These are phyloP conservation scores for Prunus davidiana DNA, from an alignment of 306 rosid genomes.

Conservation along the genomic window DNA sequence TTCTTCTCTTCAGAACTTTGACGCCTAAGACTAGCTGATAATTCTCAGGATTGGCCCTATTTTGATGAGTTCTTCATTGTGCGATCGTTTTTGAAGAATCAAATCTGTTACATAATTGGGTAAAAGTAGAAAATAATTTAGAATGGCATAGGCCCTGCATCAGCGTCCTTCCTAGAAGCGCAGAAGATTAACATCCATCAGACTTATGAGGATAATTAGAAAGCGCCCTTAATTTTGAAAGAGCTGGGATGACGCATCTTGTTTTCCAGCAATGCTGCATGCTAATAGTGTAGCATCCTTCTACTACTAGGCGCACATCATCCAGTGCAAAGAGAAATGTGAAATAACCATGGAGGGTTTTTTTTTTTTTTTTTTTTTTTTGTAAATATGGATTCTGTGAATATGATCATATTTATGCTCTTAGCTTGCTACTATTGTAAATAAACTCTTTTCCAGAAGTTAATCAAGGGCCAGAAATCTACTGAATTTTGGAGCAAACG, in stretches of 20 bases:
- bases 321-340: constrained; percentile 5
- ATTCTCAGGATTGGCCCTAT: constrained; percentile 18
- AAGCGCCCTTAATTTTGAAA: neutral
- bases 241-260: neutral
- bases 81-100: constrained; percentile 5
- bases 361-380: neutral
- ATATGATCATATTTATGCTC: neutral
- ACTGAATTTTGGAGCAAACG: neutral
- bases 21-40: constrained; percentile 27
- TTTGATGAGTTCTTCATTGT: neutral
- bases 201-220: neutral
- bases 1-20: constrained; percentile 57
- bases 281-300: constrained; percentile 3
- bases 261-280: constrained; percentile 1
- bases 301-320: neutral
- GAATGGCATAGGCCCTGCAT: constrained; percentile 4
- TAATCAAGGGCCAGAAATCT: neutral
- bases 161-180: neutral
- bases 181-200: constrained; percentile 4
- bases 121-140: neutral
- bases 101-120: constrained; percentile 2
- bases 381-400: constrained; percentile 6
- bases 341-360: neutral
- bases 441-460: neutral
- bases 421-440: neutral